Percentiles rank a stretch among this genome's conserved stretches.
These are phyloP conservation scores for Ganoderma lingzhi DNA, from an alignment of 1,284 basidiomycete species.

Conservation along the genomic window DNA sequence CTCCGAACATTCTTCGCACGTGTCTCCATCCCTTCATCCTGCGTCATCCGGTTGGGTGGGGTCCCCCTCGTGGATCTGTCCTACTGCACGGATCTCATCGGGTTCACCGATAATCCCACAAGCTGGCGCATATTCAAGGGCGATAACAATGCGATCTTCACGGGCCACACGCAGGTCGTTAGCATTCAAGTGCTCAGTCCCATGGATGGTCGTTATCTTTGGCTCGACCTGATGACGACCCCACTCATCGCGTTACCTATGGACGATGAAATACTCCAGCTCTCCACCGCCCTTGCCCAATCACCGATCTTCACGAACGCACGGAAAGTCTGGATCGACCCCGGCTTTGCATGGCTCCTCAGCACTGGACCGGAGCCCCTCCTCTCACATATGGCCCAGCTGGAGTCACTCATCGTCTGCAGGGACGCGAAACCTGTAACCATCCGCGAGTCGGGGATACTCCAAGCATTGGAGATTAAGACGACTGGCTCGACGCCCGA, in stretches of 20 bases:
- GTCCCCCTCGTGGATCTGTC: background rate
- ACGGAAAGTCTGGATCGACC: background rate
- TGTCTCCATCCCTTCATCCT: background rate
- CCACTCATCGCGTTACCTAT: background rate
- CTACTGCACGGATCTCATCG: background rate
- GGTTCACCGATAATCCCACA: background rate
- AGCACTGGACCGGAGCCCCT: background rate
- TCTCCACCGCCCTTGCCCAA: constrained; percentile 4
- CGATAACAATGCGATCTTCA: background rate
- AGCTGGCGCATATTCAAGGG: constrained; percentile 1
- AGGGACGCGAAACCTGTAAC: background rate
- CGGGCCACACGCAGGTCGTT: background rate
- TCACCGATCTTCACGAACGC: constrained; percentile 1
- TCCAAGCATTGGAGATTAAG: background rate
- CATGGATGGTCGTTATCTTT: constrained; percentile 3
- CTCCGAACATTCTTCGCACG: background rate
- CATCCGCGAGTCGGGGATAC: background rate
- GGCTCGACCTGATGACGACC: background rate
- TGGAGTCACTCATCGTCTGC: constrained; percentile 4
- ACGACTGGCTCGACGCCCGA: background rate
- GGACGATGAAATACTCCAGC: background rate
- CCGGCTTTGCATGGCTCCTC: background rate
- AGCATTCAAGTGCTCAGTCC: constrained; percentile 1
- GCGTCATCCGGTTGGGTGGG: background rate
- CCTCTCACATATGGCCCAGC: background rate